phyloP scores from a whole-genome alignment of 441 rosid species.

The Viola pubescens region DNA sequence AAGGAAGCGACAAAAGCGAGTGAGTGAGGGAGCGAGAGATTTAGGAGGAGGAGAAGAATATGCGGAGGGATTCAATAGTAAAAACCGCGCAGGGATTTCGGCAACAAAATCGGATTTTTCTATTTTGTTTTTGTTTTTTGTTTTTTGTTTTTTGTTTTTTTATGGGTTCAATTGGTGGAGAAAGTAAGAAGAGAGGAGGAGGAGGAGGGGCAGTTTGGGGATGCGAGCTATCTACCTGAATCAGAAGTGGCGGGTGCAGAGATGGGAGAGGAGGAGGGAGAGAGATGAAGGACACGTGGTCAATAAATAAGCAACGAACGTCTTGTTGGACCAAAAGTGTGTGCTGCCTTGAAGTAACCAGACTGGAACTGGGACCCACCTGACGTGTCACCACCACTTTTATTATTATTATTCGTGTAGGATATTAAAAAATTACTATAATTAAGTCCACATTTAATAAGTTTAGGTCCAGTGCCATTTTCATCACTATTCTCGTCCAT shows the following conservation, averaged over 20 bases:
- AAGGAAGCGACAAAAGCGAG: background rate
- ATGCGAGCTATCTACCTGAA: too few species aligned
- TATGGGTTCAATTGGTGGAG: background rate
- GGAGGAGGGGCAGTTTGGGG: background rate
- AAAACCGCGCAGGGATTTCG: too few species aligned
- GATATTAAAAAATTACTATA: too few species aligned
- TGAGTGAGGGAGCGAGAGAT: background rate
- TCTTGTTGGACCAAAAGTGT: too few species aligned
- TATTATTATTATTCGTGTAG: too few species aligned
- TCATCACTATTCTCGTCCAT: too few species aligned
- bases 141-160: background rate
- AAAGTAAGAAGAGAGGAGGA: constrained; percentile 8
- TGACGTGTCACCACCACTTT: background rate
- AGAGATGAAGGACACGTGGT: constrained; percentile 20
- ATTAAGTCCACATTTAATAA: too few species aligned
- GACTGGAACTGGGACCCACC: constrained; percentile 17
- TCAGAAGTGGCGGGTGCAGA: background rate
- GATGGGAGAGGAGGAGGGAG: constrained; percentile 11
- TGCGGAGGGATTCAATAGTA: constrained; percentile 6
- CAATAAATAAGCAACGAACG: too few species aligned
- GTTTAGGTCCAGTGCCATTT: too few species aligned
- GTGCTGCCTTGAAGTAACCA: background rate
- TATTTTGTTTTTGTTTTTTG: background rate
- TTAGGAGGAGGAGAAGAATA: constrained; percentile 18
- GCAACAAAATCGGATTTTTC: constrained; percentile 20